Evolutionary conservation across 2,329 filamentous ascomycete species (phyloP), one percentile per base, ranked within the genome.

Genomic region (Penicillium sp.): DNA sequence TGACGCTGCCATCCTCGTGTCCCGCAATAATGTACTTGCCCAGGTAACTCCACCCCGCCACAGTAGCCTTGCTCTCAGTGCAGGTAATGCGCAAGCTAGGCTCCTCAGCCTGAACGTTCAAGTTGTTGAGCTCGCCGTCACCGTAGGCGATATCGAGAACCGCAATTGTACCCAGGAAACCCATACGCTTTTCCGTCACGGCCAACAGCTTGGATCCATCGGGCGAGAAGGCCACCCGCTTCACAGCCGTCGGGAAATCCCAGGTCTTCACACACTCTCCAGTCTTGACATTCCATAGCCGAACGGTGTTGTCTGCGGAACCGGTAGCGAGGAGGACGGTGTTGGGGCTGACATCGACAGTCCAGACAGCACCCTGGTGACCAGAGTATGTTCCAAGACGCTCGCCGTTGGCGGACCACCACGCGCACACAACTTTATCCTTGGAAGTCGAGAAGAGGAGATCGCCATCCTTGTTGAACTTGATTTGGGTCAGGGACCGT

Each of bases 151-250:
- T 90, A 77, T 97, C 91, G 75, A 96, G 86, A 66, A 98, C 93
- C 65, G 94, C 89, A 73, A 99, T 97, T 70, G 93, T 96, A 76
- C 92, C 92, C 68, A 98, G 85, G 81, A 92, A 94, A 70, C 95
- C 95, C 87, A 96, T 97, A 74, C 95, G 92, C 90, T 97, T 97
- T 84, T 99, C 95, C 57, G 95, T 99, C 66, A 99, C 93, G 66
- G 92, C 94, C 68, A 99, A 84, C 72, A 99, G 84, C 81, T 91
- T 87, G 74, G 87, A 90, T 73, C 94, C 95, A 80, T 99, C 95
- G 74, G 96, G 90, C 76, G 89, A 93, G 84, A 99, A 99, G 82
- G 97, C 94, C 78, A 97, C 93, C 73, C 95, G 88, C 88, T 99
- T 98, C 79, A 99, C 92, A 67, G 93, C 93, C 48, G 95, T 98